Conservation (phyloP, 169 alveolate species). For the Eimeria necatrix region DNA sequence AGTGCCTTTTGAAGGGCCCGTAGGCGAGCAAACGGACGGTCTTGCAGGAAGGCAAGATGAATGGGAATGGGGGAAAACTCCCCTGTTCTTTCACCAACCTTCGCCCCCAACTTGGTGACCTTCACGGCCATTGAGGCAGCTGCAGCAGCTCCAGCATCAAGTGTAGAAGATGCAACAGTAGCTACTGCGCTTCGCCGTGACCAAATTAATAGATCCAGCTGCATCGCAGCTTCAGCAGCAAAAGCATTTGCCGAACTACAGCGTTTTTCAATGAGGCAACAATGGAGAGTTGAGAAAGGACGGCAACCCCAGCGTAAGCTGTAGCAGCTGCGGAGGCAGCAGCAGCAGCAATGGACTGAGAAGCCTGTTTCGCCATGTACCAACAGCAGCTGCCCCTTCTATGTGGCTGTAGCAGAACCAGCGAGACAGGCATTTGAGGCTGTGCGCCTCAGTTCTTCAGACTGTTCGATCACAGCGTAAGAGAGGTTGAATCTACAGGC, state of each 20-base stretch:
- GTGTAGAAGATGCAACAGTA: neutral
- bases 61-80: conserved; percentile 58
- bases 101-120: conserved; percentile 47
- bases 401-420: neutral
- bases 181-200: neutral
- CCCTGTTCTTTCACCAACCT: conserved; percentile 49
- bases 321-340: neutral
- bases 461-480: neutral
- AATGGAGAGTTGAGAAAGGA: neutral
- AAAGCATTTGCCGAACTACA: conserved; percentile 1
- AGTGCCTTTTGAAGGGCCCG: conserved; percentile 19
- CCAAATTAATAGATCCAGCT: neutral
- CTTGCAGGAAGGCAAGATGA: conserved; percentile 34
- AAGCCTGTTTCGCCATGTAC: neutral
- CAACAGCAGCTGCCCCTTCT: neutral
- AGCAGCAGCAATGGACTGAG: conserved; percentile 23
- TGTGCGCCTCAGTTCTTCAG: neutral
- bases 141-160: neutral
- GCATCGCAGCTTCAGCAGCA: neutral
- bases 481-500: neutral
- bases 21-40: conserved; percentile 39
- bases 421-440: neutral
- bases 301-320: conserved; percentile 3
- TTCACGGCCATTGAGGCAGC: neutral
- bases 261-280: conserved; percentile 10